Evolutionary conservation across 2,329 filamentous ascomycete genomes (phyloP).

Genomic region (Ophiostoma angusticollis): DNA sequence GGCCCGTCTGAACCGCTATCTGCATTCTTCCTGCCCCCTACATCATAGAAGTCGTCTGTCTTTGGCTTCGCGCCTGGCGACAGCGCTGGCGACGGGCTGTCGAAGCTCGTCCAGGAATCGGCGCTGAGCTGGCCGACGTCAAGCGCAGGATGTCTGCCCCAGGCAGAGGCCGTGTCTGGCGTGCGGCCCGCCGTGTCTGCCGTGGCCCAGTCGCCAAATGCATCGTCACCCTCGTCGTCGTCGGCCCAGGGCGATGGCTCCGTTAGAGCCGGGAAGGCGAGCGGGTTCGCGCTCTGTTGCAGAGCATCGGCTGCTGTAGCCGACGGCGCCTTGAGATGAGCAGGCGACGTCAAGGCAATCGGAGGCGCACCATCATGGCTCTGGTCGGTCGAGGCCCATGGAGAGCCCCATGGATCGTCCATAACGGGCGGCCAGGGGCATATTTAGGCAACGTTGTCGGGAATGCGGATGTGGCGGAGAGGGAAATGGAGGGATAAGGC

Average conservation of each 20-base stretch:
- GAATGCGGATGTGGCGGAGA: background rate
- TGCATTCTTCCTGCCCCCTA: too few species aligned
- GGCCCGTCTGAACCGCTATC: background rate
- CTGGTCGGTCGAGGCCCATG: constrained; percentile 37
- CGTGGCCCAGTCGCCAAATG: constrained; percentile 26
- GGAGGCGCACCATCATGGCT: too few species aligned
- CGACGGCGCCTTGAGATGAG: too few species aligned
- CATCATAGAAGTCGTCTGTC: too few species aligned
- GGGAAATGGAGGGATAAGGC: background rate
- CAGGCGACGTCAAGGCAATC: too few species aligned
- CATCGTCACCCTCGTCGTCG: constrained; percentile 26
- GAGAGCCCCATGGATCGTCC: constrained; percentile 53
- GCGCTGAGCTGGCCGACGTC: constrained; percentile 22
- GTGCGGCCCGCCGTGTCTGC: constrained; percentile 8
- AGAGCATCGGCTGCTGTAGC: background rate
- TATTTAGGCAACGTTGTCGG: too few species aligned
- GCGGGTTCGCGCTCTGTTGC: constrained; percentile 5
- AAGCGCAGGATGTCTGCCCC: background rate
- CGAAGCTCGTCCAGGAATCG: constrained; percentile 26
- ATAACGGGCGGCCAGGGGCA: constrained; percentile 23
- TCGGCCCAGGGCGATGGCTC: constrained; percentile 29
- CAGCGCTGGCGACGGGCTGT: background rate
- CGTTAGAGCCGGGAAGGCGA: constrained; percentile 7
- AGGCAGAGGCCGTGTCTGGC: constrained; percentile 10
- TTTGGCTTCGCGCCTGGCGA: constrained; percentile 2